phyloP scores from a whole-genome alignment of 169 alveolate species.

The Plasmodium blacklocki region DNA sequence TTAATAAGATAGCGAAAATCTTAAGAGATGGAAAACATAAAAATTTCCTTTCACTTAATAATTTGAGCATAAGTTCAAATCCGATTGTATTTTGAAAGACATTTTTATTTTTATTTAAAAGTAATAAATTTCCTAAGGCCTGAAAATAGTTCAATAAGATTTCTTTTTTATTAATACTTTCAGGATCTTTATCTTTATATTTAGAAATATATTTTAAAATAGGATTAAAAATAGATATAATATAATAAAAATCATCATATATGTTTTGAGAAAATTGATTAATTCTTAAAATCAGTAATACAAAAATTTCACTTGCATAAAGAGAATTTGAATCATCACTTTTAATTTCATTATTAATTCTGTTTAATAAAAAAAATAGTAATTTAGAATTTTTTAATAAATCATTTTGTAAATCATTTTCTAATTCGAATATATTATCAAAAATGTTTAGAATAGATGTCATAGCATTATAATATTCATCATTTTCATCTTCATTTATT shows the following conservation, averaged over 20 bases:
- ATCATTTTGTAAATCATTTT: conserved; percentile 68
- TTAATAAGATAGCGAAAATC: conserved; percentile 60
- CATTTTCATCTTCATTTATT: conserved; percentile 70
- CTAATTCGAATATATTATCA: conserved; percentile 71
- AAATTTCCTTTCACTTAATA: conserved; percentile 73
- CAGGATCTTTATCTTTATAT: conserved; percentile 68
- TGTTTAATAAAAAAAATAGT: conserved; percentile 70
- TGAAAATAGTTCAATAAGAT: conserved; percentile 65
- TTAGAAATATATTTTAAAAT: conserved; percentile 55
- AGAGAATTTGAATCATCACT: conserved; percentile 53
- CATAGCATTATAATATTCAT: conserved; percentile 70
- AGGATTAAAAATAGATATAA: conserved; percentile 66
- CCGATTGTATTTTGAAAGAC: conserved; percentile 58
- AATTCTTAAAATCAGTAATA: conserved; percentile 59
- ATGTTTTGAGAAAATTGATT: conserved; percentile 72
- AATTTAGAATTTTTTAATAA: conserved; percentile 61
- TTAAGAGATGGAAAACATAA: conserved; percentile 68
- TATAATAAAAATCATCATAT: conserved; percentile 66
- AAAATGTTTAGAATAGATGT: conserved; percentile 66
- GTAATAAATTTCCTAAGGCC: conserved; percentile 67
- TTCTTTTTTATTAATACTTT: conserved; percentile 60
- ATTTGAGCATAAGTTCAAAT: conserved; percentile 67
- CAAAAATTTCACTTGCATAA: conserved; percentile 74
- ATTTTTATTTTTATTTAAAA: conserved; percentile 42
- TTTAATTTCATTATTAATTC: conserved; percentile 56